Conservation (phyloP, 768 basidiomycete species). For the Lactarius deliciosus region DNA sequence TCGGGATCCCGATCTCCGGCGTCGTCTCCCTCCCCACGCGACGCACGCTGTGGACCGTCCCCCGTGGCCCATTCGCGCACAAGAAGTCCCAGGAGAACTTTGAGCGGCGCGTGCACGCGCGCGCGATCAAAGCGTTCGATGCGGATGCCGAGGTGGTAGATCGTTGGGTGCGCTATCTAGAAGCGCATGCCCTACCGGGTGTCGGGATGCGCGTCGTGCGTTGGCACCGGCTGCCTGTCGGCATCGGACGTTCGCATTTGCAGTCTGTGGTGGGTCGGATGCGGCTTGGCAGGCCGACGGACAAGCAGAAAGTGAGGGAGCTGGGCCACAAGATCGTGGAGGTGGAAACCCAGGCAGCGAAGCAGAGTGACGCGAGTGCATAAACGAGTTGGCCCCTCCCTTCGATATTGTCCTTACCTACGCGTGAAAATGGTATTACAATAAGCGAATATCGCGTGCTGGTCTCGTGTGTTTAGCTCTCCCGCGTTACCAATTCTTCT, state of each 20-base stretch:
- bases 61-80: slow-evolving; percentile 81
- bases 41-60: slow-evolving; percentile 83
- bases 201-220: slow-evolving; percentile 82
- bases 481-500: too few species aligned
- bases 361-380: background rate
- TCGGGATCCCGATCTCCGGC: slow-evolving; percentile 75
- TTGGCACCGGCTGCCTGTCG: slow-evolving; percentile 66
- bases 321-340: slow-evolving; percentile 36
- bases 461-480: too few species aligned
- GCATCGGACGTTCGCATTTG: slow-evolving; percentile 46
- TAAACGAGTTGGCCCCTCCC: too few species aligned
- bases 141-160: slow-evolving; percentile 75
- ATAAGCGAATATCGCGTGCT: too few species aligned
- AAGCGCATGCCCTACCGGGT: slow-evolving; percentile 73
- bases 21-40: slow-evolving; percentile 67
- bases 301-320: slow-evolving; percentile 38
- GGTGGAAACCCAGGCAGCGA: slow-evolving; percentile 35
- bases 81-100: slow-evolving; percentile 98
- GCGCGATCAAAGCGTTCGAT: slow-evolving; percentile 90
- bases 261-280: slow-evolving; percentile 39
- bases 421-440: too few species aligned
- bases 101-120: slow-evolving; percentile 77
- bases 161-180: slow-evolving; percentile 77
- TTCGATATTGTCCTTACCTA: too few species aligned
- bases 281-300: slow-evolving; percentile 36